These are phyloP conservation scores for Akanthomyces dipterigenus DNA, from an alignment of 2,329 filamentous ascomycete genomes.

Conservation along the genomic window DNA sequence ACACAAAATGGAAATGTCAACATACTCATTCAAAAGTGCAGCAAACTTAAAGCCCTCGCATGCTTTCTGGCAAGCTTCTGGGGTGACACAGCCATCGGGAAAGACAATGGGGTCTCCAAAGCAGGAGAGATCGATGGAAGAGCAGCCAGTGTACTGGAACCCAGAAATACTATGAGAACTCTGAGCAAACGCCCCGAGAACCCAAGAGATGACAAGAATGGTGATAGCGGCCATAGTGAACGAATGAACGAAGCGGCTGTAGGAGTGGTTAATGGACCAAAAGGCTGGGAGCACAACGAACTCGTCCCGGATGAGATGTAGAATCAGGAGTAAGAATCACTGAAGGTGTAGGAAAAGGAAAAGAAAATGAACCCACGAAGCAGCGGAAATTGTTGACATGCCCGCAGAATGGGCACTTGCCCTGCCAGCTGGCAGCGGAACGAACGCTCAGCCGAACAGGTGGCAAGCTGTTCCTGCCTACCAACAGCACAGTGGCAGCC, in stretches of 20 bases:
- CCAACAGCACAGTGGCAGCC: not conserved
- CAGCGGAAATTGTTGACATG: not conserved
- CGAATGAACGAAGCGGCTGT: conserved; percentile 4
- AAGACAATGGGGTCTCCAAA: conserved; percentile 21
- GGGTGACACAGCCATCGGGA: conserved; percentile 18
- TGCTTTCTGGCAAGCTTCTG: conserved; percentile 23
- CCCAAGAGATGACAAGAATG: conserved; percentile 11
- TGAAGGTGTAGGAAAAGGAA: conserved; percentile 7
- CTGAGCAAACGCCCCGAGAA: conserved; percentile 13
- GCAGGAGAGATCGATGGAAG: conserved; percentile 21
- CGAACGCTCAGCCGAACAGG: not conserved
- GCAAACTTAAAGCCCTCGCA: conserved; percentile 24
- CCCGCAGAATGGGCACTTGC: not conserved
- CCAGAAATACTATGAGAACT: conserved; percentile 15
- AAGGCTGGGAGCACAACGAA: conserved; percentile 9
- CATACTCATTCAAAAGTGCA: conserved; percentile 26
- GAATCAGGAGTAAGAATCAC: conserved; percentile 8
- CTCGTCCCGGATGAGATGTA: conserved; percentile 10
- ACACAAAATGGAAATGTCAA: not conserved
- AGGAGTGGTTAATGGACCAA: conserved; percentile 12
- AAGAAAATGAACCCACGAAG: not conserved
- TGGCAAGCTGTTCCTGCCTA: conserved; percentile 11
- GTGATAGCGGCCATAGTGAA: conserved; percentile 12
- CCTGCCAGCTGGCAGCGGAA: conserved; percentile 10
- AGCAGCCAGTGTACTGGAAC: conserved; percentile 23